phyloP scores from a whole-genome alignment of 441 rosid genomes.

The Erodium texanum region DNA sequence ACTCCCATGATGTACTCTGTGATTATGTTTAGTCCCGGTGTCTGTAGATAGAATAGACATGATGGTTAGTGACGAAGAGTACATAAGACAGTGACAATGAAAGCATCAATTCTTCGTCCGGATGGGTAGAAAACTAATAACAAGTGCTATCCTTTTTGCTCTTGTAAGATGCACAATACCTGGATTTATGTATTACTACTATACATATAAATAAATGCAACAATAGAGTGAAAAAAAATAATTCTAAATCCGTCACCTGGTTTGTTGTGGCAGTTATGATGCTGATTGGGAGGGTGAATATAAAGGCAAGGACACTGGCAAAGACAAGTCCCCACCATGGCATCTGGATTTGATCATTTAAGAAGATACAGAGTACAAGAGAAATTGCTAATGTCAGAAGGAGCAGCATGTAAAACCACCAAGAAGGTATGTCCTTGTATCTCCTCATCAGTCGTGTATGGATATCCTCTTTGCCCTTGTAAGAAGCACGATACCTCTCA shows the following conservation, averaged over 20 bases:
- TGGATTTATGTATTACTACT: background rate
- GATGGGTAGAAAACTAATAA: background rate
- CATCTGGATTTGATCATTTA: conserved; percentile 68
- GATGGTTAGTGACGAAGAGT: background rate
- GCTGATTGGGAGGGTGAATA: conserved; percentile 79
- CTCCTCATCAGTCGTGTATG: conserved; percentile 71
- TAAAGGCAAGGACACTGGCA: conserved; percentile 60
- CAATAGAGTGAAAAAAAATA: background rate
- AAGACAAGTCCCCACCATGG: conserved; percentile 90
- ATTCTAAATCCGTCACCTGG: conserved; percentile 38
- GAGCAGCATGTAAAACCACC: conserved; percentile 73
- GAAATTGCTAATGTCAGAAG: conserved; percentile 36
- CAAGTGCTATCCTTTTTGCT: background rate
- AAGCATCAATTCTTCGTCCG: background rate
- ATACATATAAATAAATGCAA: background rate
- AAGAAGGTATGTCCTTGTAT: conserved; percentile 76
- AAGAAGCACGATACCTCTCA: conserved; percentile 45
- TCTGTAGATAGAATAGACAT: conserved; percentile 26
- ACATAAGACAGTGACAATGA: background rate
- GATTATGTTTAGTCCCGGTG: conserved; percentile 74
- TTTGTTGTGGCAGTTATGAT: conserved; percentile 82
- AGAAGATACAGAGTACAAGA: conserved; percentile 46
- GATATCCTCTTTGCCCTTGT: conserved; percentile 58
- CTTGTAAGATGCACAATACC: no score
- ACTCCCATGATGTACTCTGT: conserved; percentile 82